Base-by-base conservation (phyloP, 441 rosid species). In the Melianthus villosus region DNA sequence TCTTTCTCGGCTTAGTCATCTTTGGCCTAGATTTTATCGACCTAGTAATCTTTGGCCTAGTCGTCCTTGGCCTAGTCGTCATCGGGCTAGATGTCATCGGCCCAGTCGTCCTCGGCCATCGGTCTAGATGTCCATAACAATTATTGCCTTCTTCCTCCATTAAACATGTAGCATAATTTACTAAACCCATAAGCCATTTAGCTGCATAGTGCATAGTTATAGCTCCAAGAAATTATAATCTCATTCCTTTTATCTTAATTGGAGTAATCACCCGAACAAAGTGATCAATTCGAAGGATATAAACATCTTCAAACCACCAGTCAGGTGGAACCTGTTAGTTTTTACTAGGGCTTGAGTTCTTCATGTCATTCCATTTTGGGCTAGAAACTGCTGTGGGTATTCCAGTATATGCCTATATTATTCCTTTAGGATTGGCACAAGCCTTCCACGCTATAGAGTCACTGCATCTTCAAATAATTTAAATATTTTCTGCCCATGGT, bases 391-490 rank as follows among this genome's bases (percentile, higher is more conserved):
- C 69, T 2, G 66, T 60, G 15, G 84, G 47, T 54, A 62, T 89
- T 25, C 92, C 92, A 0, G 85, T 83, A 53, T 83, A 83, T 9
- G 85, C 75, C 97, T 95, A 80, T 46, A 74, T 66, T 11, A 89
- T 79, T 15, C 97, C 92, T 69, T 89, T 83, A 0, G 93, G 97
- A 50, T 83, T 87, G 38, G 95, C 93, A 51, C 95, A 80, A 35
- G 95, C 95, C 23, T 83, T 87, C 95, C 97, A 83, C 27, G 97
- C 97, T 16, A 83, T 80, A 0, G 97, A 87, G 52, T 87, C 95
- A 14, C 97, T 80, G 40, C 97, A 87, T 40, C 95, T 67, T 11
- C 97, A 46, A 16, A 78, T 93, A 38, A 87, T 83, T 53, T 87
- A 95, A 41, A 87, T 86, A 50, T 82, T 83, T 61, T 87, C 95